Base-by-base conservation (phyloP, 2,329 filamentous ascomycete genomes). In the Verticillium klebahnii region DNA sequence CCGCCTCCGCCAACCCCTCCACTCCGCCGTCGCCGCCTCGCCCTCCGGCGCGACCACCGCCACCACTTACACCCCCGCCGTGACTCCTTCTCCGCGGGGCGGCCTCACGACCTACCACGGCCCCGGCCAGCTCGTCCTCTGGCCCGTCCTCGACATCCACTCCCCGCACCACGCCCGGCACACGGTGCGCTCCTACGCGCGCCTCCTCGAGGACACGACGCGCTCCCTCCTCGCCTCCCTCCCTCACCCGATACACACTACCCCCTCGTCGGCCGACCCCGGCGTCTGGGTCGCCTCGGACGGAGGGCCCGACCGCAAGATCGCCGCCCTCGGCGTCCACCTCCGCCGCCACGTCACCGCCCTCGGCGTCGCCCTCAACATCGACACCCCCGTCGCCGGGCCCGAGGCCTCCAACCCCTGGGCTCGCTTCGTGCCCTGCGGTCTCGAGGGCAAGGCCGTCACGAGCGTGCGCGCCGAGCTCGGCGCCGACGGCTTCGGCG, bases 91-190 rank as follows among this genome's bases (percentile, higher is more conserved):
- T 15, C 84, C 87, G n/a, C 88, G 95, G 60, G 95, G 95, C 64
- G 95, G 95, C 0, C 87, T 96, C 67, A 93, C 92, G 0, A 98
- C 95, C 2, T 98, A 97, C 78, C 95, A 99, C 73, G 95, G 94
- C 0, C 95, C 94, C 0, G 94, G 94, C 0, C 95, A 99, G 74
- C 78, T 96, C 57, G 91, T 97, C 39, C 86, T 93, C n/a, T 99
- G 96, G 80, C 92, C 94, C 3, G 86, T 97, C 58, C 74, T 96
- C n/a, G 92, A 97, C 73, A 82, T 98, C 61, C 86, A 85, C 60
- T 81, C 84, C 7, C 70, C 74, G 0, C 66, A 75, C 12, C 84
- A 92, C 66, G 77, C 78, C 0, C 78, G 71, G 56, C 80, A 95
- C 23, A 88, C 85, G 5, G 89, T 95, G 14, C 81, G 91, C 19